Conservation (phyloP, 2,329 filamentous ascomycete species). For the Malbranchea zuffiana region DNA sequence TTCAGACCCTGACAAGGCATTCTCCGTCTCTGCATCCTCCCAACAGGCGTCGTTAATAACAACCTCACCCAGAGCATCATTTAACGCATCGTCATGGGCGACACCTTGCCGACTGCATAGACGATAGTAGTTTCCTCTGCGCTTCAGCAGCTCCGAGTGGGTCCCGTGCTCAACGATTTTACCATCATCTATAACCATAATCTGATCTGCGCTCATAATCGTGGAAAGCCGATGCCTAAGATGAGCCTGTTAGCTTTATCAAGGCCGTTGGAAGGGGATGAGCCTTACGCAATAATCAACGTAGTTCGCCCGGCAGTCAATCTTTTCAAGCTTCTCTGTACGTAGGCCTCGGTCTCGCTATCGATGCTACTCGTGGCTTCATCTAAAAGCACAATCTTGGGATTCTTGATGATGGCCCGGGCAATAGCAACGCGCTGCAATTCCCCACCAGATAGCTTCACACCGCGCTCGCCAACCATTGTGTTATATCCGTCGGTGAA, state of each 20-base stretch:
- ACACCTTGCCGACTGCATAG: constrained; percentile 36
- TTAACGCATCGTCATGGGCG: neutral
- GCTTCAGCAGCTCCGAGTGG: constrained; percentile 48
- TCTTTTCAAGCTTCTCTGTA: constrained; percentile 39
- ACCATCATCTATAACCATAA: constrained; percentile 55
- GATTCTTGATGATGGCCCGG: constrained; percentile 35
- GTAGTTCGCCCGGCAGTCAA: constrained; percentile 42
- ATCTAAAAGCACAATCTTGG: constrained; percentile 38
- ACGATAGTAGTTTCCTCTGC: constrained; percentile 52
- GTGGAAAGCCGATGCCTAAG: constrained; percentile 55
- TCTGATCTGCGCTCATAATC: constrained; percentile 56
- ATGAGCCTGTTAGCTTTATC: neutral
- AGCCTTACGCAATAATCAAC: constrained; percentile 40
- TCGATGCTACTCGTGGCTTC: constrained; percentile 44
- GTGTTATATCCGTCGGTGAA: constrained; percentile 46
- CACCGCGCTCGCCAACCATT: constrained; percentile 40
- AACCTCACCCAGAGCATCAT: no score
- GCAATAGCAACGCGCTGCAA: constrained; percentile 42
- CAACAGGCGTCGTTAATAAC: no score
- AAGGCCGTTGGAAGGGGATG: constrained; percentile 24
- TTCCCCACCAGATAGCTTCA: constrained; percentile 43
- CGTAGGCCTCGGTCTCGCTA: constrained; percentile 35
- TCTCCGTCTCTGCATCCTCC: no score
- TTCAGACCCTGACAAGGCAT: no score
- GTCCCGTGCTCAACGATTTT: constrained; percentile 53